Percentiles rank a stretch among this genome's conserved stretches.
phyloP scores from a whole-genome alignment of 257 asterid genomes.

The Ilex aquifolium region DNA sequence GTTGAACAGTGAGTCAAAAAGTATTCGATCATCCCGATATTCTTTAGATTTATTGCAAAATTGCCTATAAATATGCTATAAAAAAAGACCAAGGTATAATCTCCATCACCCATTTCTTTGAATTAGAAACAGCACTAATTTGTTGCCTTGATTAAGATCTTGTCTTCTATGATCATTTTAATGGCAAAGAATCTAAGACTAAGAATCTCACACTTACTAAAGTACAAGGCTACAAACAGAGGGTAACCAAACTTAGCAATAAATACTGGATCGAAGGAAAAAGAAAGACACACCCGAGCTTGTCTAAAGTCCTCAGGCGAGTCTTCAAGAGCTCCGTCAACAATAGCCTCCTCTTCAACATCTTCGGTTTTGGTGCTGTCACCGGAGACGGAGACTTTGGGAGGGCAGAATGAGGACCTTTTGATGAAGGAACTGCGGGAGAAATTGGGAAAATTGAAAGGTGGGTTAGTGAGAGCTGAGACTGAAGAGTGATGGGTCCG shows the following conservation, averaged over 20 bases:
- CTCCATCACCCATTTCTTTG: neutral
- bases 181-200: no score
- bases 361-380: slow-evolving; percentile 32
- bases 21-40: neutral
- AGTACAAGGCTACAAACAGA: no score
- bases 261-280: neutral
- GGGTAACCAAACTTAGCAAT: no score
- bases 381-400: slow-evolving; percentile 58
- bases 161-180: no score
- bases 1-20: neutral
- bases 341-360: slow-evolving; percentile 29
- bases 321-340: neutral
- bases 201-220: no score
- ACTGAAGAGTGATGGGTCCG: slow-evolving; percentile 1
- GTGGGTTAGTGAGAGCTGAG: slow-evolving; percentile 7
- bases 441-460: slow-evolving; percentile 27
- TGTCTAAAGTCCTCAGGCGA: slow-evolving; percentile 34
- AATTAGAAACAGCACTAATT: neutral
- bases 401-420: slow-evolving; percentile 30
- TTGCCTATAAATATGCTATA: neutral
- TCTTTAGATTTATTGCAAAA: neutral
- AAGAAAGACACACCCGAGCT: slow-evolving; percentile 69
- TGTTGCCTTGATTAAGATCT: no score
- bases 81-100: neutral
- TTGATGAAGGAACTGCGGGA: slow-evolving; percentile 25